Evolutionary conservation across 2,329 filamentous ascomycete species (phyloP).

Genomic region (Decorospora gaudefroyi): DNA sequence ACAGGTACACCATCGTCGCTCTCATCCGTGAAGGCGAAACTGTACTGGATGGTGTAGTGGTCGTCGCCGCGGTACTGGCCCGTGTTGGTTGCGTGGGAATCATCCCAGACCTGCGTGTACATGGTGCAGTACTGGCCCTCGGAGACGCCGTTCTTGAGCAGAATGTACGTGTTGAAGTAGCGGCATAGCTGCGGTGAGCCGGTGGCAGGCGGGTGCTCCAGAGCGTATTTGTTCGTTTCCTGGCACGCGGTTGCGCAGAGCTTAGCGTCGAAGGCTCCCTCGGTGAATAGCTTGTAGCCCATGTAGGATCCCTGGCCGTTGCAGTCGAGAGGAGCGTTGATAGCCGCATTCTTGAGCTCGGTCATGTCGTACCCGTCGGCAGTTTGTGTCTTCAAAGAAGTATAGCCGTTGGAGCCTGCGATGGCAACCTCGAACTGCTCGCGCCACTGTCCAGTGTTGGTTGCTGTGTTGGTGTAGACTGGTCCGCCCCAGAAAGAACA

Average conservation of each 20-base stretch:
- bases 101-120: neutral
- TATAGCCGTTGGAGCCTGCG: conserved; percentile 3
- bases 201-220: neutral
- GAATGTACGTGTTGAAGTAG: conserved; percentile 4
- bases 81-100: neutral
- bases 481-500: neutral
- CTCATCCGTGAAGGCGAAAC: neutral
- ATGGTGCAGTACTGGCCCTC: conserved; percentile 1
- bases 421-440: conserved; percentile 2
- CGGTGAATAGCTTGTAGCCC: neutral
- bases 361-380: too few species aligned
- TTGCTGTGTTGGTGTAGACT: neutral
- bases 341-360: too few species aligned
- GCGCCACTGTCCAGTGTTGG: conserved; percentile 4
- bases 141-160: neutral
- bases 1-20: neutral
- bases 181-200: neutral
- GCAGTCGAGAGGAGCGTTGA: neutral
- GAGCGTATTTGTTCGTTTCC: neutral
- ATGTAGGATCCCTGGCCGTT: neutral
- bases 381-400: too few species aligned
- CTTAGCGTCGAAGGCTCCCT: neutral
- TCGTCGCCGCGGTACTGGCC: conserved; percentile 1
- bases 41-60: conserved; percentile 1
- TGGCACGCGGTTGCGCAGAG: conserved; percentile 1